Percentiles rank a stretch among this genome's conserved stretches.
These are phyloP conservation scores for Hanseniaspora mollemarum DNA, from an alignment of 805 yeast genomes.

Conservation along the genomic window DNA sequence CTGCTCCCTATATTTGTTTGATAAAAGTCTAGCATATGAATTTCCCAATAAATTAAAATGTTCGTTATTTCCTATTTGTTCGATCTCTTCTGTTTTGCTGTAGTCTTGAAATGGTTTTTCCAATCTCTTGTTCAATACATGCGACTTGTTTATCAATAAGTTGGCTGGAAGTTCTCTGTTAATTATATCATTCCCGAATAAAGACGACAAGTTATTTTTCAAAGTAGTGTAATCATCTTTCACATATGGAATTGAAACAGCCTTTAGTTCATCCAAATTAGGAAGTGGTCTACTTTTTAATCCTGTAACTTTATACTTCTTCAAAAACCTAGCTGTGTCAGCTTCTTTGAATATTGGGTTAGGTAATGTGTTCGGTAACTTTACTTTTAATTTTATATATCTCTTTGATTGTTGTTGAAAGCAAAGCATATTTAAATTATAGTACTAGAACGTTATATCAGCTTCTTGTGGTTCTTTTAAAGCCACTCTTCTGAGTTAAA, in stretches of 20 bases:
- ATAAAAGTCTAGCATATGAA: not conserved
- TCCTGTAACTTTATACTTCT: not conserved
- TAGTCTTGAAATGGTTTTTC: not conserved
- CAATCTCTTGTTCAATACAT: not conserved
- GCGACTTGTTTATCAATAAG: not conserved
- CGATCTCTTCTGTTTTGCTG: not conserved
- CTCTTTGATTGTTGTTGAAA: slow-evolving; percentile 13
- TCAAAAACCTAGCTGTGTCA: not conserved
- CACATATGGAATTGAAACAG: not conserved
- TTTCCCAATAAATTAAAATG: not conserved
- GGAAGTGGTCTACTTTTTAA: not conserved
- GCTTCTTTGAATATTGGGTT: not conserved
- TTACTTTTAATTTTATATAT: not conserved
- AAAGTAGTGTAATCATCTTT: not conserved
- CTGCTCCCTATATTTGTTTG: not conserved
- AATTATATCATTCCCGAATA: not conserved
- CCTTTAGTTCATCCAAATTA: not conserved
- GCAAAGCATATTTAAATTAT: not conserved
- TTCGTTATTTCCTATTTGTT: slow-evolving; percentile 4
- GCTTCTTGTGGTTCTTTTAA: not conserved
- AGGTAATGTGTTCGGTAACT: not conserved
- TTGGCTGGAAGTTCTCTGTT: not conserved
- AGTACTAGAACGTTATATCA: not conserved
- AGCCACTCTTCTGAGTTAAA: not conserved
- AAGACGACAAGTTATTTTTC: not conserved